Base-by-base conservation (phyloP, 805 yeast genomes). In the Cephaloascus albidus region DNA sequence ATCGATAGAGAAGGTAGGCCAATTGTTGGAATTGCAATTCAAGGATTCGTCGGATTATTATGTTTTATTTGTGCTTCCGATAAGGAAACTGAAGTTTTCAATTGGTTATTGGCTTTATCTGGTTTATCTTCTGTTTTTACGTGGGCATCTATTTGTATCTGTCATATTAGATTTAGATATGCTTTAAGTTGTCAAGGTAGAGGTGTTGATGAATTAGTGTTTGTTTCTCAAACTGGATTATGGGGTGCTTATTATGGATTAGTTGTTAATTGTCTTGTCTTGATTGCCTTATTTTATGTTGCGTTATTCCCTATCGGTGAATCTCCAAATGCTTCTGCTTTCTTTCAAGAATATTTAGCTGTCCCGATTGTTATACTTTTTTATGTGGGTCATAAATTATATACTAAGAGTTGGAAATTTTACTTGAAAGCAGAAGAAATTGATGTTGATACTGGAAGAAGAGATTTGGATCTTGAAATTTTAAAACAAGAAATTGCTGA, bases 321-420 rank as follows among this genome's bases (percentile, higher is more conserved):
- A 17, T 8, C 10, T 26, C 54, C 58, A 12, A 56, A 61, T 42
- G 65, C 63, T 39, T 48, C 54, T 26, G 57, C 54, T 38, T 79
- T 79, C 58, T 78, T 78, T 66, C 61, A 67, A 57, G 60, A 64
- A 38, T 78, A 76, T 53, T 56, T 79, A 37, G 79, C 81, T 33
- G 60, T 59, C 4, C 58, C 57, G 18, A 67, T 72, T 31, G 57
- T 70, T 32, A 5, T 60, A 4, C 65, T 55, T 12, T 71, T 65
- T 51, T 78, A 73, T 55, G 16, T 74, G 26, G 68, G 63, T 17
- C 79, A 74, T 58, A 78, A 77, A 63, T 27, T 73, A 18, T 74
- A 63, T 54, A 57, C 58, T 28, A 58, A 61, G 38, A 57, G 57
- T 46, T 54, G 58, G 59, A 45, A 43, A 16, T 46, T 56, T 4